Conservation (phyloP, 805 yeast genomes). For the Ogataea philodendri region DNA sequence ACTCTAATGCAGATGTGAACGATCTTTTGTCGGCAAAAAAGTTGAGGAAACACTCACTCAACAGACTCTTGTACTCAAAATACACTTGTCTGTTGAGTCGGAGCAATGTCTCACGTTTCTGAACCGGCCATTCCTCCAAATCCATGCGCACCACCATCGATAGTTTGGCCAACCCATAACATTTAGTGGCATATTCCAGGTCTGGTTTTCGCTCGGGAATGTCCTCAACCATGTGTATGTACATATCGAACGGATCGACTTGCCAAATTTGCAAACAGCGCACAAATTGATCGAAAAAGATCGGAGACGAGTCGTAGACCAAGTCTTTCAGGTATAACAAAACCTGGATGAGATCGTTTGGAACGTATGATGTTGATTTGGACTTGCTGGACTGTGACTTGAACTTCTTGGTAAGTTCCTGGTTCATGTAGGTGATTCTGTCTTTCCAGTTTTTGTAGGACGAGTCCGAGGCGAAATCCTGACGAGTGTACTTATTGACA, state of each 20-base stretch:
- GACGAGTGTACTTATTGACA: constrained; percentile 4
- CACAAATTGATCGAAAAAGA: constrained; percentile 27
- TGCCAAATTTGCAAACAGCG: constrained; percentile 34
- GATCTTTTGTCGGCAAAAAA: constrained; percentile 17
- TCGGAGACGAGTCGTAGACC: constrained; percentile 21
- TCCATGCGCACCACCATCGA: constrained; percentile 27
- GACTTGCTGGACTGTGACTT: neutral
- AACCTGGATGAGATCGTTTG: constrained; percentile 18
- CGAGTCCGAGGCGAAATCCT: constrained; percentile 17
- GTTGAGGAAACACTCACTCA: constrained; percentile 20
- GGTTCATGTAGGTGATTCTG: constrained; percentile 8
- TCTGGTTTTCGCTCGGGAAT: constrained; percentile 16
- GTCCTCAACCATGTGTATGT: constrained; percentile 18
- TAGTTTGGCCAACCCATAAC: constrained; percentile 26
- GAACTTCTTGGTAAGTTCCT: constrained; percentile 5
- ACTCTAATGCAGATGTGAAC: constrained; percentile 22
- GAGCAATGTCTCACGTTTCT: constrained; percentile 16
- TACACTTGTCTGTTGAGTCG: constrained; percentile 18
- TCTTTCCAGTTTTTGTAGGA: constrained; percentile 16
- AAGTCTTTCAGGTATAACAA: constrained; percentile 16
- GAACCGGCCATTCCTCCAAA: constrained; percentile 28
- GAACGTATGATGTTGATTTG: constrained; percentile 12
- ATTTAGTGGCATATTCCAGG: constrained; percentile 21
- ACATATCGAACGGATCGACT: constrained; percentile 31
- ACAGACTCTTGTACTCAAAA: constrained; percentile 10